phyloP scores from a whole-genome alignment of 352 stramenopile genomes.

The Globisporangium apiculatum region DNA sequence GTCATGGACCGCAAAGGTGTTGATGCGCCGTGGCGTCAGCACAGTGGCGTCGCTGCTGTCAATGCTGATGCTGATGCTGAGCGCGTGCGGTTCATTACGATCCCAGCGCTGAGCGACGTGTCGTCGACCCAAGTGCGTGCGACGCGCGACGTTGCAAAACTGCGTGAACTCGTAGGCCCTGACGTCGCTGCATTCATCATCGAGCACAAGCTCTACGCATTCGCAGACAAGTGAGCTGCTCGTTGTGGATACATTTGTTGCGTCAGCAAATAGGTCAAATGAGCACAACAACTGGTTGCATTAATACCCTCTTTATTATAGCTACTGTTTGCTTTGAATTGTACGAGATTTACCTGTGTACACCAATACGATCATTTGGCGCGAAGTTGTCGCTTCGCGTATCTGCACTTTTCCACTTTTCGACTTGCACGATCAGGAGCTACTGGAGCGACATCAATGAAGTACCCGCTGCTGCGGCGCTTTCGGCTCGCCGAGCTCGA shows the following conservation, averaged over 20 bases:
- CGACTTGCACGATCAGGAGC: background rate
- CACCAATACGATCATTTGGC: background rate
- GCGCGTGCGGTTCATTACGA: conserved; percentile 40
- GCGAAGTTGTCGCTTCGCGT: background rate
- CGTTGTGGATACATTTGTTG: too few relatives aligned
- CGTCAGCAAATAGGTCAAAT: too few relatives aligned
- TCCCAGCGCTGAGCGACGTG: conserved; percentile 59
- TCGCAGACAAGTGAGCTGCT: conserved; percentile 16
- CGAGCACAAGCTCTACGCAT: conserved; percentile 65
- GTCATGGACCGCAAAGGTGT: conserved; percentile 67
- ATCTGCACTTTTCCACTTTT: too few relatives aligned
- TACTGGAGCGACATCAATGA: background rate
- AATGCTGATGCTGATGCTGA: background rate
- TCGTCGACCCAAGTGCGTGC: conserved; percentile 65
- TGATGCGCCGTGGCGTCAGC: conserved; percentile 27
- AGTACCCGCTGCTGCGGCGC: conserved; percentile 52
- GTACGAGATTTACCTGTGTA: background rate
- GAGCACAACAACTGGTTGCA: background rate
- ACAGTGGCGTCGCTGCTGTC: background rate
- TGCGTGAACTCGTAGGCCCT: conserved; percentile 33
- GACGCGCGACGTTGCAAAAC: conserved; percentile 23
- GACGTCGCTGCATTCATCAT: conserved; percentile 77
- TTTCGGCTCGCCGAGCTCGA: conserved; percentile 58
- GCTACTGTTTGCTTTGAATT: background rate
- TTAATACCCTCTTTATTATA: background rate